phyloP scores from a whole-genome alignment of 371 early-diverging fungal genomes.

The Encephalitozoon romaleae region DNA sequence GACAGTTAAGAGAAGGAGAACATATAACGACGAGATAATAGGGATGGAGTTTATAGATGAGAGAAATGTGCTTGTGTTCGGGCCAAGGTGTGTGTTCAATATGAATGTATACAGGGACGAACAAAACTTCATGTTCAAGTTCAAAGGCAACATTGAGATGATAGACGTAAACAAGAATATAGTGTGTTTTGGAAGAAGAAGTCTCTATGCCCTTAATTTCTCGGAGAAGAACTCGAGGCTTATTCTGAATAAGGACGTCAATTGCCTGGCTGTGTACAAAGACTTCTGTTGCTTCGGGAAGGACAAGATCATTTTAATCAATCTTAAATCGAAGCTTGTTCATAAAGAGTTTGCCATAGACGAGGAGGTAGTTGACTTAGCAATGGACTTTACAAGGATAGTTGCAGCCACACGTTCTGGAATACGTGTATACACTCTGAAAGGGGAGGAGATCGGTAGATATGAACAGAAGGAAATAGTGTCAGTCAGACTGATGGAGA shows the following conservation, averaged over 20 bases:
- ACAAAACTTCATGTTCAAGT: conserved; percentile 10
- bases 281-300: conserved; percentile 5
- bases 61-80: conserved; percentile 3
- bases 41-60: conserved; percentile 14
- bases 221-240: conserved; percentile 1
- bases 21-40: conserved; percentile 1
- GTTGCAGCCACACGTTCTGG: background rate
- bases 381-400: background rate
- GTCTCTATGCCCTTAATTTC: background rate
- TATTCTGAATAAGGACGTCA: background rate
- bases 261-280: background rate
- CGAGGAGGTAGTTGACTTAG: conserved; percentile 1
- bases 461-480: background rate
- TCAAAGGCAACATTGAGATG: background rate
- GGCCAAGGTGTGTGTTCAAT: background rate
- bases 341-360: background rate
- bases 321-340: background rate
- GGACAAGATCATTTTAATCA: background rate
- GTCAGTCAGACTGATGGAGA: background rate
- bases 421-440: background rate
- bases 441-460: background rate
- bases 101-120: conserved; percentile 19
- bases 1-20: conserved; percentile 2
- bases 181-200: background rate
- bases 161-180: background rate